phyloP scores from a whole-genome alignment of 2,329 filamentous ascomycete species.

The Neonectria coccinea region DNA sequence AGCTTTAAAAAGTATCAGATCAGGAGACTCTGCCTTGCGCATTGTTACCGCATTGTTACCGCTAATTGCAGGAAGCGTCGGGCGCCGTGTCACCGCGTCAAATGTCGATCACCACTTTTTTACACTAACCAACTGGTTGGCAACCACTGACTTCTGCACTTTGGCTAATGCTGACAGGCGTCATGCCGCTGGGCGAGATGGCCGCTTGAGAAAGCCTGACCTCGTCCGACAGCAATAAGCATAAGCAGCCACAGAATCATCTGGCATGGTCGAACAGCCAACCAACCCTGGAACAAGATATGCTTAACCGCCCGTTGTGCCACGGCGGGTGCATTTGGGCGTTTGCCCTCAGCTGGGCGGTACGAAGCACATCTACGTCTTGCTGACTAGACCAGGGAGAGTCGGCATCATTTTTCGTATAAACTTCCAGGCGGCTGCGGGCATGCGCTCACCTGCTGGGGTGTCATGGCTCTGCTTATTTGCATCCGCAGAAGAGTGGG shows the following conservation, averaged over 20 bases:
- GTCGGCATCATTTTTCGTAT: neutral
- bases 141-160: neutral
- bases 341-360: too few relatives aligned
- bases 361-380: neutral
- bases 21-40: too few relatives aligned
- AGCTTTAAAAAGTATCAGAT: too few relatives aligned
- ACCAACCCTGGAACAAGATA: neutral
- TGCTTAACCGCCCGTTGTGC: neutral
- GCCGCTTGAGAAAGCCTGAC: neutral
- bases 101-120: too few relatives aligned
- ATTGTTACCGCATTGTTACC: too few relatives aligned
- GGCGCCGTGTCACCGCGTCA: too few relatives aligned
- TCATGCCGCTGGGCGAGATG: neutral
- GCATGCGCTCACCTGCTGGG: neutral
- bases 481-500: neutral
- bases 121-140: too few relatives aligned
- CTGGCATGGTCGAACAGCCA: neutral
- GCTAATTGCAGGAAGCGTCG: too few relatives aligned
- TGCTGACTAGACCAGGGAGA: neutral
- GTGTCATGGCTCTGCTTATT: neutral
- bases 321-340: too few relatives aligned
- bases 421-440: neutral
- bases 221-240: neutral
- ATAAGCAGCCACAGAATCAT: neutral
- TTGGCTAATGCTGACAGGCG: neutral